These are phyloP conservation scores for Mycosphaerella sp. DNA, from an alignment of 2,329 filamentous ascomycete species.

Conservation along the genomic window DNA sequence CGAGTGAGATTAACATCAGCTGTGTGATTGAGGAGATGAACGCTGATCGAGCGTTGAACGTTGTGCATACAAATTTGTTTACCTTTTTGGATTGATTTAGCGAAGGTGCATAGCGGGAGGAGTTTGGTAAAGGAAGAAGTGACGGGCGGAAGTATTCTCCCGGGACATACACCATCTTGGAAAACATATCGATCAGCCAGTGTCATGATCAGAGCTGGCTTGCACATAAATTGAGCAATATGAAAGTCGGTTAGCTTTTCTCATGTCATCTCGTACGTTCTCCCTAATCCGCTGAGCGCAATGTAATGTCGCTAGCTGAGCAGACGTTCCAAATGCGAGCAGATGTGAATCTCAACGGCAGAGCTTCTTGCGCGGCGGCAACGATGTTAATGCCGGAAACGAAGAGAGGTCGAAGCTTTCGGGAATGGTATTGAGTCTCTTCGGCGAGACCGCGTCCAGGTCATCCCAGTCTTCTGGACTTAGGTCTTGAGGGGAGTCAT, in stretches of 20 bases:
- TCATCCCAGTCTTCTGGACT: conserved; percentile 3
- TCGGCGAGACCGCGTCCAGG: background rate
- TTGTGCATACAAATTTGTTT: conserved; percentile 93
- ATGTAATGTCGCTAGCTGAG: background rate
- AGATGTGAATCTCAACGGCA: conserved; percentile 1
- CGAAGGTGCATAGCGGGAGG: background rate
- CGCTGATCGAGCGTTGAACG: conserved; percentile 88
- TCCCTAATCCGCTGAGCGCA: background rate
- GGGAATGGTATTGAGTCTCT: background rate
- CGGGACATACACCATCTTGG: background rate
- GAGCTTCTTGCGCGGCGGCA: background rate
- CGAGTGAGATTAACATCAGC: conserved; percentile 98
- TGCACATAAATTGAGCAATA: conserved; percentile 8
- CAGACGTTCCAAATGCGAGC: background rate
- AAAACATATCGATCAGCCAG: background rate
- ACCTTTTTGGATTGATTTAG: conserved; percentile 71
- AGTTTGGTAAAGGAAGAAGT: background rate
- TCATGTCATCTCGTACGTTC: background rate
- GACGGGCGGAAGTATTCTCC: background rate
- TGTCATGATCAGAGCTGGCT: conserved; percentile 1
- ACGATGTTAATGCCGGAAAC: conserved; percentile 1
- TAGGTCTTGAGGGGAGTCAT: background rate
- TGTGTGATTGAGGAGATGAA: conserved; percentile 92
- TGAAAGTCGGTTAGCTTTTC: background rate
- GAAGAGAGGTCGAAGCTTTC: background rate